Evolutionary conservation across 192 early-diverging fungal genomes (phyloP), one percentile per base, ranked within the genome.

Genomic region (Gigaspora rosea): DNA sequence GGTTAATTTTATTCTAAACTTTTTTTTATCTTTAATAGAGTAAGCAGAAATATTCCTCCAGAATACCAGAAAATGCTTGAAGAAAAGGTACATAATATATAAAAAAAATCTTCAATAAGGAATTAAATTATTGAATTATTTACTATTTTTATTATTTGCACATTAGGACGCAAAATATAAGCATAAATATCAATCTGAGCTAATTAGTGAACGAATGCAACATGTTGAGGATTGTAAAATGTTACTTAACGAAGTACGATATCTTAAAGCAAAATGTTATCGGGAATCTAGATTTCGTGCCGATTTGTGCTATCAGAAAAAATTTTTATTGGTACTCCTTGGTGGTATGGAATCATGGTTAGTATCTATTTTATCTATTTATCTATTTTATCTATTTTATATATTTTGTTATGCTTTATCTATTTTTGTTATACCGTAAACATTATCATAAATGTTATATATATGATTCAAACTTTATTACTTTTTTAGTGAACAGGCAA

Each of bases 251-350:
- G 75, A 76, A 18, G 52, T 76, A 4, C 22, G 36, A n/a, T 76
- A 56, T 57, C 49, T 64, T 13, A 76, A 76, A 58, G 63, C 75
- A 3, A 76, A 27, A 27, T 65, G 27, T 35, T 18, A 41, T 41
- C 47, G 75, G 8, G 75, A 76, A 76, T 47, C 63, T 27, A 63
- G 63, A 9, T 76, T 76, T 16, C 64, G 75, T 10, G 75, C 75
- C 0, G 75, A 76, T 46, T 48, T 76, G 32, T 36, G 75, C 41
- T 67, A 76, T 47, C 75, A 76, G 46, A 76, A 76, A 27, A 76
- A 51, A 18, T 76, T 76, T 41, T 35, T 76, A 67, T 20, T 67
- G 52, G 0, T 57, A 20, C 33, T 76, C 6, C n/a, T 76, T 12
- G 63, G 75, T 67, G 75, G 64, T 8, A 33, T 32, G 15, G 75